Evolutionary conservation across 2,329 filamentous ascomycete genomes (phyloP), one percentile per base, ranked within the genome.

Genomic region (Nemania sp.): DNA sequence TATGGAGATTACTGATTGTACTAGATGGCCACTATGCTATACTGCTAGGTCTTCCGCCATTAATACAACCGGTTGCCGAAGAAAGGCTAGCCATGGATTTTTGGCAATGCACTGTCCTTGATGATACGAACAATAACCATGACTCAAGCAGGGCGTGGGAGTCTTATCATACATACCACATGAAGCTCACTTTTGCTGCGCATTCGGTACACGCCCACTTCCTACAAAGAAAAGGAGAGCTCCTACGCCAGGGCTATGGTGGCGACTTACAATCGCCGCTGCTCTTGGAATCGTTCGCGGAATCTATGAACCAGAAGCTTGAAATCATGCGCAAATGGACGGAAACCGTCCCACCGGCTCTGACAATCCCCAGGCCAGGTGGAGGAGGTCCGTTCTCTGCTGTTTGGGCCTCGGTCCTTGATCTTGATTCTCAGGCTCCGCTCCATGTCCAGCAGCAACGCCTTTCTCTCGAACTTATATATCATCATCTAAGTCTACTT

Each of bases 391-490:
- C 56, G 1, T 66, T 66, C n/a, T 55, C 49, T 29, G 35, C 45
- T 35, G 41, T 55, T 18, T 47, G 56, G 32, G 62, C 29, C 11
- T 49, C 62, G 35, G 53, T n/a, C 24, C 47, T 61, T 38, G 32
- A 38, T 41, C 49, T 66, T n/a, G 52, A 66, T 41, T 43, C 56
- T 13, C 47, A 49, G 24, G 51, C 26, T 38, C 63, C 63, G 4
- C 52, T 66, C 18, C 52, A 53, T 41, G 32, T 66, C 13, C 63
- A 62, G 26, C 62, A 56, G 20, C 62, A 65, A 56, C 62, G 54
- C 11, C 62, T 65, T 22, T 41, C 51, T n/a, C 38, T 65, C 29
- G 62, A 58, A 41, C 24, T 65, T 15, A 35, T 24, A 20, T 65
- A 59, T 35, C 53, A 65, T 24, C 62, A 65, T 26, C 32, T 65